These are phyloP conservation scores for Calonectria ilicicola DNA, from an alignment of 2,329 filamentous ascomycete genomes.

Conservation along the genomic window DNA sequence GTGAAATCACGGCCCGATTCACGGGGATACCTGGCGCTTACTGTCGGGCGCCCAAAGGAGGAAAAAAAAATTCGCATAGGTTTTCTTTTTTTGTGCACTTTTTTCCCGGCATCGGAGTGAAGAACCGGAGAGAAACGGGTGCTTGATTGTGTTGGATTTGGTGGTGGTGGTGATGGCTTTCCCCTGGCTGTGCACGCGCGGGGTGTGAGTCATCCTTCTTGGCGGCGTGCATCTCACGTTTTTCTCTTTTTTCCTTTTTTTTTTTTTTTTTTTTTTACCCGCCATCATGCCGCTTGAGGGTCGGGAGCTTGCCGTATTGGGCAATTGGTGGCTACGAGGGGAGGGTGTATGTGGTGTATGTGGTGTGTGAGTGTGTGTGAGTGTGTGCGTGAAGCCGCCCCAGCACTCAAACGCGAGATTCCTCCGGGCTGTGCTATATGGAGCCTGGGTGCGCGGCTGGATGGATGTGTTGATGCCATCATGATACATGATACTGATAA, in stretches of 20 bases:
- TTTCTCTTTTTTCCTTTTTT: conserved; percentile 13
- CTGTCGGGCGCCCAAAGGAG: neutral
- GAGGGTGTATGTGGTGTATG: conserved; percentile 28
- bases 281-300: conserved; percentile 25
- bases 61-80: neutral
- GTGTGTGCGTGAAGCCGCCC: neutral
- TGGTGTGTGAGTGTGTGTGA: too few relatives aligned
- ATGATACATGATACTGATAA: neutral
- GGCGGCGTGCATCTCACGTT: conserved; percentile 24
- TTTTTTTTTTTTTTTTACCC: conserved; percentile 11
- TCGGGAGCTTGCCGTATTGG: conserved; percentile 40
- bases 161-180: conserved; percentile 22
- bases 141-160: neutral
- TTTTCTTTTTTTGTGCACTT: neutral
- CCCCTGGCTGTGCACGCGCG: conserved; percentile 33
- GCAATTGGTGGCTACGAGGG: conserved; percentile 34
- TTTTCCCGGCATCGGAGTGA: conserved; percentile 8
- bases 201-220: conserved; percentile 45
- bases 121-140: conserved; percentile 29
- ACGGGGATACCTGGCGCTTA: conserved; percentile 1
- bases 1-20: neutral
- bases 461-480: neutral
- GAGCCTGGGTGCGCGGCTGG: neutral
- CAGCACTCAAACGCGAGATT: neutral
- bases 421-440: neutral